These are phyloP conservation scores for Alectoria sarmentosa DNA, from an alignment of 495 filamentous ascomycete genomes.

Conservation along the genomic window DNA sequence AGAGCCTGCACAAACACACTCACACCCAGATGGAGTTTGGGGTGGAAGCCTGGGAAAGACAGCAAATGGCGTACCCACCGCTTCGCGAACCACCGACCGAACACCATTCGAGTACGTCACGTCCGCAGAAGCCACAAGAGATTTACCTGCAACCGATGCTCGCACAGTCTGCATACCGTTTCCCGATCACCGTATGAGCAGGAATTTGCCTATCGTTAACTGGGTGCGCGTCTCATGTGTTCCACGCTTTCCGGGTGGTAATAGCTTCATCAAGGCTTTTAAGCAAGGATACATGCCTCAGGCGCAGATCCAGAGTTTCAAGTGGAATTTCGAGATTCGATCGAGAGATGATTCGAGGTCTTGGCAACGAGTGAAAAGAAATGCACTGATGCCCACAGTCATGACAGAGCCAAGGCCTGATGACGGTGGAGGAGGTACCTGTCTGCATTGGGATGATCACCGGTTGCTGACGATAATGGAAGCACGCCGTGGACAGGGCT, in stretches of 20 bases:
- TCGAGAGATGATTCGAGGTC: constrained; percentile 30
- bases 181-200: constrained; percentile 55
- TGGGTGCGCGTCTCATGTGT: constrained; percentile 33
- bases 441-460: constrained; percentile 55
- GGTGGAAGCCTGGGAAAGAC: constrained; percentile 46
- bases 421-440: constrained; percentile 41
- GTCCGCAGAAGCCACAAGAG: constrained; percentile 42
- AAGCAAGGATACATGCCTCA: constrained; percentile 29
- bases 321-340: constrained; percentile 18
- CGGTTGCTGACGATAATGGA: constrained; percentile 55
- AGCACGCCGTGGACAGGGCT: constrained; percentile 56
- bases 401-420: constrained; percentile 39
- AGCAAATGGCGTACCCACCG: constrained; percentile 53
- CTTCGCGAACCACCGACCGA: constrained; percentile 39
- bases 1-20: constrained; percentile 53
- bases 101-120: constrained; percentile 52
- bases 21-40: constrained; percentile 37
- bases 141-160: constrained; percentile 51
- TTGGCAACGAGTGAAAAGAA: constrained; percentile 48
- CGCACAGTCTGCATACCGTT: constrained; percentile 47
- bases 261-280: constrained; percentile 42
- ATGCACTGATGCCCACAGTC: constrained; percentile 50
- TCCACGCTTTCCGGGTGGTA: constrained; percentile 38
- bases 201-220: constrained; percentile 20
- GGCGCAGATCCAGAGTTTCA: constrained; percentile 27